Evolutionary conservation across 2,329 filamentous ascomycete species (phyloP), one percentile per base, ranked within the genome.

Genomic region (Graphilbum ipis-grandicollis): DNA sequence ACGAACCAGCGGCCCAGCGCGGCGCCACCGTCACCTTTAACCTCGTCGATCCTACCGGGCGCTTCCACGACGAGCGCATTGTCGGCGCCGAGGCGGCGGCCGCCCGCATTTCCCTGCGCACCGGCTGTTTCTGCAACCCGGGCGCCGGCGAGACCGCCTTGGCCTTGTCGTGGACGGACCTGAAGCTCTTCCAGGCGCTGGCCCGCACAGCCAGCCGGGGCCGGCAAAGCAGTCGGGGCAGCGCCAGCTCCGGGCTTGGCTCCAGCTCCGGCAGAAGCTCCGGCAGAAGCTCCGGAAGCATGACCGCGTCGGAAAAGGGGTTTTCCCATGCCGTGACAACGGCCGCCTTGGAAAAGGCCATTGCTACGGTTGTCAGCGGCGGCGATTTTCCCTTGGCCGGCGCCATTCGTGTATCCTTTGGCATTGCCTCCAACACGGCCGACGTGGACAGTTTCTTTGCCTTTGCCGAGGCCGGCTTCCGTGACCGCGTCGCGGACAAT

Each of bases 81-180:
- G 52, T 61, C 2, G 56, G 48, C 0, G 30, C 35, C 3, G 57
- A 54, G 41, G 53, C 56, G 0, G 48, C 56, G 0, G 47, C 43
- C 0, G 50, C 46, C 1, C 46, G 45, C 31, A 59, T 61, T 19
- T 59, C 56, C 6, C 40, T 61, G 9, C 49, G 57, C 10, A 59
- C 56, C 2, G 58, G 58, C 4, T 61, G 58, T 33, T 60, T 60
- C 42, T 60, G 58, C 41, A 60, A 61, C 29, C 58, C 58, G 0
- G 57, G 58, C 3, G 57, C 49, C 0, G 53, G 53, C 14, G 56
- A 59, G 45, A 44, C 44, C 2, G 55, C 55, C 0, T 47, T 59
- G 14, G 50, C 46, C 3, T 34, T 58, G n/a, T 40, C 46, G 14
- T 37, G 37, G 2, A 34, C 39, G 15, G 35, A 39, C 10, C 29